phyloP scores from a whole-genome alignment of 306 rosid genomes.

The Sicyos baderoa region DNA sequence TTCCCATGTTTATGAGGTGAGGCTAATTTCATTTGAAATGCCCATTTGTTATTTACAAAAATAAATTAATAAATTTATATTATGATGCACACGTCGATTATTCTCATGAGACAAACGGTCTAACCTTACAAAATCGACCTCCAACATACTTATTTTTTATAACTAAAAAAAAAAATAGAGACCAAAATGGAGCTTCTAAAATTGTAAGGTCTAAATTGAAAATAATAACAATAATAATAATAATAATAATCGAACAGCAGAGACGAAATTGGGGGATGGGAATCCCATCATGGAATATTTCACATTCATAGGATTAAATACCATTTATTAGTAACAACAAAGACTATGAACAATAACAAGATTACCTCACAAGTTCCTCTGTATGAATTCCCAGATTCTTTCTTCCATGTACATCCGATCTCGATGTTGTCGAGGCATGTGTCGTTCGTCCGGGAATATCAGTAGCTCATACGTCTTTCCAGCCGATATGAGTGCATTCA shows the following conservation, averaged over 20 bases:
- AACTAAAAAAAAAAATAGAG: too few species aligned
- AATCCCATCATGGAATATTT: background rate
- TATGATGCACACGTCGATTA: too few species aligned
- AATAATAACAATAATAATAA: background rate
- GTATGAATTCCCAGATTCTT: slow-evolving; percentile 89
- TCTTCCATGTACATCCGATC: slow-evolving; percentile 89
- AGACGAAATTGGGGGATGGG: background rate
- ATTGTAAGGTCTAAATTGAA: background rate
- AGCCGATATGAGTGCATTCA: slow-evolving; percentile 75
- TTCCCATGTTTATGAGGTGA: too few species aligned
- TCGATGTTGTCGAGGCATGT: slow-evolving; percentile 73
- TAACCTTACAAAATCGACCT: too few species aligned
- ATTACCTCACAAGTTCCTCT: slow-evolving; percentile 50
- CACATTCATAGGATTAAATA: background rate
- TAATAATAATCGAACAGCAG: background rate
- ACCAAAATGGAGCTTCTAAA: background rate
- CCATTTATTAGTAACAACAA: slow-evolving; percentile 13
- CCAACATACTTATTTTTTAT: too few species aligned
- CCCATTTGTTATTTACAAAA: too few species aligned
- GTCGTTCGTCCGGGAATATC: slow-evolving; percentile 85
- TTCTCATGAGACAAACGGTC: too few species aligned
- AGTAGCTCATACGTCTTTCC: slow-evolving; percentile 74
- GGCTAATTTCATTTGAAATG: too few species aligned
- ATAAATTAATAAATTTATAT: too few species aligned
- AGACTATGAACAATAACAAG: slow-evolving; percentile 4